phyloP scores from a whole-genome alignment of 768 basidiomycete species.

The Kwoniella europaea region DNA sequence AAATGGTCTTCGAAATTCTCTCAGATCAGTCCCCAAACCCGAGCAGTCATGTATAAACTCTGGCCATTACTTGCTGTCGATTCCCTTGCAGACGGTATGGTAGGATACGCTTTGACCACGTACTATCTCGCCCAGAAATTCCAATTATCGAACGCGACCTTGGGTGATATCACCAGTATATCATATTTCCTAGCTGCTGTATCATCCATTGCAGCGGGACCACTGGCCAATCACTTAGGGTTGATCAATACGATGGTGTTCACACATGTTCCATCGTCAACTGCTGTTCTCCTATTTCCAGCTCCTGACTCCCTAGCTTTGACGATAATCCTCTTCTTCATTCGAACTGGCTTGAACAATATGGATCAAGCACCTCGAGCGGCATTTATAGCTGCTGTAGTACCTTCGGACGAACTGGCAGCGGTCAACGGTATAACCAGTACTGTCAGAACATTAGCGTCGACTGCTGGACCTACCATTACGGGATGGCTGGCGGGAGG shows the following conservation, averaged over 20 bases:
- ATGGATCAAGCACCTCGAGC: slow-evolving; percentile 50
- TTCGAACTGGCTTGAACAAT: slow-evolving; percentile 34
- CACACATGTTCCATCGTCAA: slow-evolving; percentile 47
- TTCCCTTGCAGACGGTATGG: slow-evolving; percentile 44
- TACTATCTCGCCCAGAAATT: slow-evolving; percentile 43
- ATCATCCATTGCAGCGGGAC: slow-evolving; percentile 42
- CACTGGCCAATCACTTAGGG: slow-evolving; percentile 42
- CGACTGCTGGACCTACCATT: slow-evolving; percentile 39
- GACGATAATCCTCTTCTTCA: slow-evolving; percentile 38
- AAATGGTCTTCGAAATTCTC: slow-evolving; percentile 20
- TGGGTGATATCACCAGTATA: slow-evolving; percentile 41
- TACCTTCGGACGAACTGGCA: slow-evolving; percentile 37
- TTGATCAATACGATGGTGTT: slow-evolving; percentile 51
- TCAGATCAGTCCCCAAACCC: slow-evolving; percentile 35
- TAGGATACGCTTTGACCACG: slow-evolving; percentile 35
- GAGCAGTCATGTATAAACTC: slow-evolving; percentile 43
- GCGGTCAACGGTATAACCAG: slow-evolving; percentile 47
- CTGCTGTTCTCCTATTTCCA: slow-evolving; percentile 40
- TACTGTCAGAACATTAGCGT: slow-evolving; percentile 36
- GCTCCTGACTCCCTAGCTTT: slow-evolving; percentile 27
- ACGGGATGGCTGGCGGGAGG: slow-evolving; percentile 37
- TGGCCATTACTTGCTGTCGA: slow-evolving; percentile 42
- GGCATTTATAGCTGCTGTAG: slow-evolving; percentile 45
- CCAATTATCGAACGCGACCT: slow-evolving; percentile 21
- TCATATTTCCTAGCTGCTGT: slow-evolving; percentile 43